Conservation (phyloP, 345 rosid genomes). For the Hypericum androsaemum region DNA sequence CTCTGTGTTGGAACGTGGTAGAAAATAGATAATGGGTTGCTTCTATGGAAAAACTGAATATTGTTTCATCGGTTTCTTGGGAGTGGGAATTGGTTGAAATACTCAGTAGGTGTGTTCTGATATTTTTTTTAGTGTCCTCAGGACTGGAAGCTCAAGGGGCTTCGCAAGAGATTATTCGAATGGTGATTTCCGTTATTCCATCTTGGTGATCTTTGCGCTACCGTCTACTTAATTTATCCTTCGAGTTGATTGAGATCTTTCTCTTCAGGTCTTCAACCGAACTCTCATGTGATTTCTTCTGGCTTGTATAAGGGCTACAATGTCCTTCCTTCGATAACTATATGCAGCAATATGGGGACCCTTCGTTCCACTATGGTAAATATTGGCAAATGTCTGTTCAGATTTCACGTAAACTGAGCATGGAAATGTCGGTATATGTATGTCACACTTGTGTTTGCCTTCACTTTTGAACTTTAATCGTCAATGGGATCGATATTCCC, state of each 20-base stretch:
- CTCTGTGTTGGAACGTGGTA: too few relatives aligned
- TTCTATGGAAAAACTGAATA: too few relatives aligned
- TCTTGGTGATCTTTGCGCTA: too few relatives aligned
- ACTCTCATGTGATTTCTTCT: constrained; percentile 24
- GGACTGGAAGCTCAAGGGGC: constrained; percentile 46
- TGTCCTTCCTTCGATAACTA: constrained; percentile 25
- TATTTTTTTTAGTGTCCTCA: constrained; percentile 18
- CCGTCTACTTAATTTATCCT: too few relatives aligned
- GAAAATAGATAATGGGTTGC: too few relatives aligned
- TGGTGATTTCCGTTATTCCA: constrained; percentile 21
- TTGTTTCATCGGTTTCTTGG: not conserved
- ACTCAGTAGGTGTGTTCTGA: not conserved
- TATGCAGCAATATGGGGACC: constrained; percentile 24
- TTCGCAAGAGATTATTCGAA: constrained; percentile 30
- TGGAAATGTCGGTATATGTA: too few relatives aligned
- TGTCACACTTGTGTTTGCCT: not conserved
- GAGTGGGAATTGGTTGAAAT: not conserved
- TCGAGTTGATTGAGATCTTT: constrained; percentile 2
- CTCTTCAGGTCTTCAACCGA: constrained; percentile 34
- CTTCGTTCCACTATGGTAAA: constrained; percentile 54
- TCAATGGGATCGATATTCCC: not conserved
- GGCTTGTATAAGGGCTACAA: constrained; percentile 26
- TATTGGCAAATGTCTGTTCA: constrained; percentile 8
- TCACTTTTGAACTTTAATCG: not conserved
- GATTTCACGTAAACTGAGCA: not conserved